phyloP scores from a whole-genome alignment of 129 eudicot genomes.

The Lactuca sativa region DNA sequence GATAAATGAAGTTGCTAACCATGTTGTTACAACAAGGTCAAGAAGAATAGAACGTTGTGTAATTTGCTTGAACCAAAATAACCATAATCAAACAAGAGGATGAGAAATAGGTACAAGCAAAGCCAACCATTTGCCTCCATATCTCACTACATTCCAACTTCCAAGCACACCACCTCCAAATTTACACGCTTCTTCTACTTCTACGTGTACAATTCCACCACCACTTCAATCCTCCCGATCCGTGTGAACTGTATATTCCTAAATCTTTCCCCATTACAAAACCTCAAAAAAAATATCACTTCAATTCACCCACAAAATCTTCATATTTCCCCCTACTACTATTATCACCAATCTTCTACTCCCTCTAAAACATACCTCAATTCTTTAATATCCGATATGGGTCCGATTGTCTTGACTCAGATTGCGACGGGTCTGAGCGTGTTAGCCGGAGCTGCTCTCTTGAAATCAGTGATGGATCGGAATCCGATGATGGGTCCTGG shows the following conservation, averaged over 20 bases:
- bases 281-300: neutral
- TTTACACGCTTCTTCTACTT: slow-evolving; percentile 9
- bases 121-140: slow-evolving; percentile 13
- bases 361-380: neutral
- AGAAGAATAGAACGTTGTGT: neutral
- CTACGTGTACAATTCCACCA: slow-evolving; percentile 62
- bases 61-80: neutral
- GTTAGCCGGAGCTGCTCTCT: slow-evolving; percentile 71
- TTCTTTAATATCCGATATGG: slow-evolving; percentile 37
- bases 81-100: slow-evolving; percentile 17
- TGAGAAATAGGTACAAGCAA: slow-evolving; percentile 17
- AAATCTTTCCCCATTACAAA: neutral
- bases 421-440: slow-evolving; percentile 76
- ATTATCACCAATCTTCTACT: neutral
- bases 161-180: slow-evolving; percentile 28
- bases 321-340: neutral
- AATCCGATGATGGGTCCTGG: slow-evolving; percentile 50
- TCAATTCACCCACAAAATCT: neutral
- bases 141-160: slow-evolving; percentile 1
- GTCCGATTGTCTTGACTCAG: slow-evolving; percentile 68
- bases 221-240: slow-evolving; percentile 37
- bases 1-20: neutral
- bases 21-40: neutral
- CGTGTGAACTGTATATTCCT: neutral
- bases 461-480: slow-evolving; percentile 66